A percentile compares a stretch with the other conserved stretches of the same genome.
Evolutionary conservation across 2,329 filamentous ascomycete genomes (phyloP).

Genomic region (Colletotrichum caudatum): DNA sequence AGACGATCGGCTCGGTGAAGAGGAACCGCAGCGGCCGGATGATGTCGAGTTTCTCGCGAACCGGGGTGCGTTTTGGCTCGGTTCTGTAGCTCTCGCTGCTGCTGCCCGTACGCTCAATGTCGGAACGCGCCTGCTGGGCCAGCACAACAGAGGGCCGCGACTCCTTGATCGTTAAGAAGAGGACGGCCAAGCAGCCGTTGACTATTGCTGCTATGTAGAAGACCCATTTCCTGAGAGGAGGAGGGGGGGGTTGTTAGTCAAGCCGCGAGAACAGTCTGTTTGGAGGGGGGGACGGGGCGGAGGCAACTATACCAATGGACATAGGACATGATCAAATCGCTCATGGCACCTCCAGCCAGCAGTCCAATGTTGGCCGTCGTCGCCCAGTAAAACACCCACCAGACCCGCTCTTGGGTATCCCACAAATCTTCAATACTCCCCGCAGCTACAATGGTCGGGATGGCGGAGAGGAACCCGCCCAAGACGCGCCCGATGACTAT

Average conservation of each 20-base stretch:
- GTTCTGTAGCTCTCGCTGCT: not conserved
- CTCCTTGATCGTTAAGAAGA: slow-evolving; percentile 22
- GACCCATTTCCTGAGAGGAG: slow-evolving; percentile 8
- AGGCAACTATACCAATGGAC: slow-evolving; percentile 4
- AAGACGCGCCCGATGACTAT: slow-evolving; percentile 18
- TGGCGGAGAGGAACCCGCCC: slow-evolving; percentile 16
- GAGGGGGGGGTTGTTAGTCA: not conserved
- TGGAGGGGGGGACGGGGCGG: too few species aligned
- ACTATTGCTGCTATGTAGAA: slow-evolving; percentile 28
- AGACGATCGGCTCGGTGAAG: slow-evolving; percentile 31
- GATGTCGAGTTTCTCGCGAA: slow-evolving; percentile 21
- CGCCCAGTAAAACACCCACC: slow-evolving; percentile 26
- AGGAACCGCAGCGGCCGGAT: slow-evolving; percentile 11
- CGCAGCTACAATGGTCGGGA: slow-evolving; percentile 13
- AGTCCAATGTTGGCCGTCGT: slow-evolving; percentile 22
- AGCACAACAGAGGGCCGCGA: slow-evolving; percentile 28
- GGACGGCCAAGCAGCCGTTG: not conserved
- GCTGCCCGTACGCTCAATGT: not conserved
- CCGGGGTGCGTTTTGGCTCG: not conserved
- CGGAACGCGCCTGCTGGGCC: not conserved
- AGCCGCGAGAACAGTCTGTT: not conserved
- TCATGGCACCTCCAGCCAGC: slow-evolving; percentile 5
- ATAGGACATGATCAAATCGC: slow-evolving; percentile 2
- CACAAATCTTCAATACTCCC: slow-evolving; percentile 33
- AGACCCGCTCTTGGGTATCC: slow-evolving; percentile 17